Base-by-base conservation (phyloP, 2,329 filamentous ascomycete genomes). In the Sarocladium kiliense region DNA sequence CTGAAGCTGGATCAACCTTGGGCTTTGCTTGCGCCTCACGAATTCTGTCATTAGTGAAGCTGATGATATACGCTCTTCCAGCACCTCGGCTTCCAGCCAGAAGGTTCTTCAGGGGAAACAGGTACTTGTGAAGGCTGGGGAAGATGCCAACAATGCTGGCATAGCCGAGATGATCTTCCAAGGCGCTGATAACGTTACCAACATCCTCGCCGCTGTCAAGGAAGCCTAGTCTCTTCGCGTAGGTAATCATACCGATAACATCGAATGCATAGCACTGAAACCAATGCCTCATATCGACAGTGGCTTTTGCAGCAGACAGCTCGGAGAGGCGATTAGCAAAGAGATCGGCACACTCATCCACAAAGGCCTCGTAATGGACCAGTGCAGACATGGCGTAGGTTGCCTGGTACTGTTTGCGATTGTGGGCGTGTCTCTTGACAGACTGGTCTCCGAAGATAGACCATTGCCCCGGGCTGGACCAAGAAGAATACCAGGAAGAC, bases 231-330 rank as follows among this genome's bases (percentile, higher is more conserved):
- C 64, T 60, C 2, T 62, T 63, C 12, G 63, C 71, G 37, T 65
- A 68, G 0, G 75, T 79, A 18, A 82, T 77, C 36, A 75, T 70
- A 0, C 77, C 77, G 27, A 82, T 79, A 1, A 80, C 76, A 51
- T 80, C 75, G 41, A 77, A 77, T 0, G 74, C 75, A 55, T 74
- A 79, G 58, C 67, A 77, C 57, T 78, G 75, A 26, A 78, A 63
- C 70, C 72, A 76, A 49, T 72, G 65, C 3, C 62, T 61, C 39
- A 77, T 58, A 57, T 81, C 68, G 2, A 80, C 59, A 12, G 26
- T 10, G 0, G 57, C 54, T 3, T 65, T 68, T 11, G 74, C 67
- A 55, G 76, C 72, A 1, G 41, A 54, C 30, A 80, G 64, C 2
- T 69, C 23, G n/a, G 34, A 19, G 12, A 49, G 63, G 25, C 65